These are phyloP conservation scores for Arthrobotrys conoides DNA, from an alignment of 2,329 filamentous ascomycete genomes.

Conservation along the genomic window DNA sequence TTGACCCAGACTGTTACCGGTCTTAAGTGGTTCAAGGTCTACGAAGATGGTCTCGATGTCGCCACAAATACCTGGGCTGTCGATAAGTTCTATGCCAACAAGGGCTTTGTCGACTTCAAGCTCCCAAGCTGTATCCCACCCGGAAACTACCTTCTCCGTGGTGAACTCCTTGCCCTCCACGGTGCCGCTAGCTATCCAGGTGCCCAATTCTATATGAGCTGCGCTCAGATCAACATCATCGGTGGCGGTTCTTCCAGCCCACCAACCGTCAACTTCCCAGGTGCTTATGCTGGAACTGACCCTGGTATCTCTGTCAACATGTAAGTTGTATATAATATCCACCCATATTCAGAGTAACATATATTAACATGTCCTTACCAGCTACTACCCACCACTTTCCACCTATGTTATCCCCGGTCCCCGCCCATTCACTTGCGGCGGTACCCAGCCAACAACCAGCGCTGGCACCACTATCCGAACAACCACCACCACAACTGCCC, in stretches of 20 bases:
- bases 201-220: constrained; percentile 66
- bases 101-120: constrained; percentile 65
- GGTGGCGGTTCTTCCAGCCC: constrained; percentile 63
- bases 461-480: constrained; percentile 18
- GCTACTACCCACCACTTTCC: constrained; percentile 66
- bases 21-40: constrained; percentile 63
- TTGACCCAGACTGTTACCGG: constrained; percentile 62
- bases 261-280: constrained; percentile 63
- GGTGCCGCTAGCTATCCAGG: constrained; percentile 65
- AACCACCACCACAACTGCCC: constrained; percentile 11
- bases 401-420: constrained; percentile 69
- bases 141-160: constrained; percentile 64
- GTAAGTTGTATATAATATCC: constrained; percentile 28
- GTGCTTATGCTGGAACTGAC: constrained; percentile 63
- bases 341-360: constrained; percentile 5
- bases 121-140: constrained; percentile 63
- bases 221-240: constrained; percentile 64
- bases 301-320: constrained; percentile 62
- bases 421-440: constrained; percentile 62
- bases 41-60: constrained; percentile 63
- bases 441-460: constrained; percentile 29
- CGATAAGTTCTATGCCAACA: constrained; percentile 60
- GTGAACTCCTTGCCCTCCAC: constrained; percentile 65
- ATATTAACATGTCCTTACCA: constrained; percentile 61
- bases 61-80: constrained; percentile 61